phyloP scores from a whole-genome alignment of 2,329 filamentous ascomycete species.

The Monilinia fructicola region DNA sequence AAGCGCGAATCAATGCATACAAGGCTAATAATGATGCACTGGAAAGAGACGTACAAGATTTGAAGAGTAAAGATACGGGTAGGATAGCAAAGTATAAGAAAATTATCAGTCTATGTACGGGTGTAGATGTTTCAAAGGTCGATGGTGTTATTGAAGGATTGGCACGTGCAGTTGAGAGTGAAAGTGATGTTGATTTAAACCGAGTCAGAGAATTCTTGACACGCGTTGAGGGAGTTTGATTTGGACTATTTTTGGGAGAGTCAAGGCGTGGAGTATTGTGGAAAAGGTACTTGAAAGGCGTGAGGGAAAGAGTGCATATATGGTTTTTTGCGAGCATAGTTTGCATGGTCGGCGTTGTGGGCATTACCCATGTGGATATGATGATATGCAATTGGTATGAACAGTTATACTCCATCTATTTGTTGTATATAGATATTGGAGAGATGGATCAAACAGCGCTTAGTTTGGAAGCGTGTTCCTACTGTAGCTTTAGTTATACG shows the following conservation, averaged over 20 bases:
- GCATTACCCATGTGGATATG: constrained; percentile 10
- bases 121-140: constrained; percentile 70
- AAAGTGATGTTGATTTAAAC: constrained; percentile 73
- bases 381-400: background rate
- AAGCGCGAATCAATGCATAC: constrained; percentile 69
- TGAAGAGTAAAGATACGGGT: constrained; percentile 79
- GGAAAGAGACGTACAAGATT: constrained; percentile 62
- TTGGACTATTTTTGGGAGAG: too few species aligned
- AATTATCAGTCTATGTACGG: constrained; percentile 84
- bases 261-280: background rate
- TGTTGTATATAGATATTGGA: background rate
- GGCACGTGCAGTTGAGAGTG: constrained; percentile 85
- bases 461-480: background rate
- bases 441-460: background rate
- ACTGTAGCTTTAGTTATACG: constrained; percentile 1
- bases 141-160: constrained; percentile 78
- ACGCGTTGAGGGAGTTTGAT: constrained; percentile 56
- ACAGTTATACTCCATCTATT: background rate
- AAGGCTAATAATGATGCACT: constrained; percentile 66
- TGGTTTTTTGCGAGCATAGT: background rate
- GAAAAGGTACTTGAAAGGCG: background rate
- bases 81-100: constrained; percentile 84
- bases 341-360: constrained; percentile 6
- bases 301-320: constrained; percentile 4
- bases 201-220: constrained; percentile 77